phyloP scores from a whole-genome alignment of 1,139 yeast species.

The Komagataea norvegica region DNA sequence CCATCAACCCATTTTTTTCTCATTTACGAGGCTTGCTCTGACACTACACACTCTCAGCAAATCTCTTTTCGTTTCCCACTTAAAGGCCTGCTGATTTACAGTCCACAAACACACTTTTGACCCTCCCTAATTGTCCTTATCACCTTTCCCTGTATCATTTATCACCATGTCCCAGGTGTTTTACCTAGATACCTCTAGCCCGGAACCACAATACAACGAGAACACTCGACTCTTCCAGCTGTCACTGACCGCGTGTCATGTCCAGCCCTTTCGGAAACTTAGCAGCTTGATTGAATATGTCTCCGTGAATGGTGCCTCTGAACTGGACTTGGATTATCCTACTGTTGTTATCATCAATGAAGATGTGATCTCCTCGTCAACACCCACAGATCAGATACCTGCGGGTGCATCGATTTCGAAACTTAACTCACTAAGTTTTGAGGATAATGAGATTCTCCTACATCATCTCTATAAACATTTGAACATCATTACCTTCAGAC shows the following conservation, averaged over 20 bases:
- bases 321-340: slow-evolving; percentile 25
- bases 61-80: no score
- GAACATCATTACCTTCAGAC: slow-evolving; percentile 34
- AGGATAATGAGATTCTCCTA: slow-evolving; percentile 13
- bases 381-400: neutral
- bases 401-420: slow-evolving; percentile 1
- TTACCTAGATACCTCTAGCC: slow-evolving; percentile 17
- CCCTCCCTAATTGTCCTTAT: neutral
- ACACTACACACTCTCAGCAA: no score
- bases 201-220: slow-evolving; percentile 9
- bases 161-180: slow-evolving; percentile 19
- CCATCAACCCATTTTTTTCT: no score
- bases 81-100: no score
- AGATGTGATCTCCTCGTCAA: neutral
- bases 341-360: slow-evolving; percentile 23
- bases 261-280: slow-evolving; percentile 15
- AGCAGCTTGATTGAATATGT: slow-evolving; percentile 15
- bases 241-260: slow-evolving; percentile 10
- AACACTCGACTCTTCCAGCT: slow-evolving; percentile 15
- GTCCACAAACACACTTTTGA: no score
- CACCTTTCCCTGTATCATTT: neutral
- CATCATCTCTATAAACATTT: slow-evolving; percentile 36
- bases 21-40: no score
- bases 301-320: slow-evolving; percentile 23
- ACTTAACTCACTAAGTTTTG: slow-evolving; percentile 14